Evolutionary conservation across 1,284 basidiomycete species (phyloP).

Genomic region (Sanghuangporus baumii): DNA sequence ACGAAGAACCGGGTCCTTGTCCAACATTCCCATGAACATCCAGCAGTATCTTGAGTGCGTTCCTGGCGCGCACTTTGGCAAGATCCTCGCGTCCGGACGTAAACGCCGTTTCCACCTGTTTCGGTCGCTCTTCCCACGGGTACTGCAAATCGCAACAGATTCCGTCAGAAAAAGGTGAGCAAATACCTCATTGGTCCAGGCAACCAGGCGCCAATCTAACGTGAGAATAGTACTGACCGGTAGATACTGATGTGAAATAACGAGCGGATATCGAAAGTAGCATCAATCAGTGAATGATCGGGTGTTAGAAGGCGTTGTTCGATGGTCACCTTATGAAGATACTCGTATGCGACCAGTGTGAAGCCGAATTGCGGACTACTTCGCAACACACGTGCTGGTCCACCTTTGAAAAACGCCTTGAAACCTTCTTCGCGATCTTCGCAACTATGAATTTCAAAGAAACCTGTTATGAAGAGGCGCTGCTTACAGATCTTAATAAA

Average conservation of each 20-base stretch:
- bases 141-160: constrained; percentile 44
- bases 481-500: constrained; percentile 82
- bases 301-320: neutral
- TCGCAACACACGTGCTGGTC: constrained; percentile 84
- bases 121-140: constrained; percentile 66
- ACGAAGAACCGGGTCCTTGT: constrained; percentile 37
- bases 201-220: constrained; percentile 18
- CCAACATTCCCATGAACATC: constrained; percentile 85
- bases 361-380: constrained; percentile 90
- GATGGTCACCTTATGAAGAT: constrained; percentile 59
- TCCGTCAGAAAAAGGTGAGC: constrained; percentile 19
- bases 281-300: constrained; percentile 14
- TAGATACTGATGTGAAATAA: constrained; percentile 39
- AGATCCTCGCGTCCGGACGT: constrained; percentile 77
- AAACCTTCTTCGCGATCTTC: constrained; percentile 83
- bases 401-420: constrained; percentile 92
- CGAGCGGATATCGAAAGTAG: neutral
- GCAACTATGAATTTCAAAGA: constrained; percentile 13
- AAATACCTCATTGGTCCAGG: constrained; percentile 16
- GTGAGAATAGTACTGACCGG: constrained; percentile 52
- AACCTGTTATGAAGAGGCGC: constrained; percentile 13
- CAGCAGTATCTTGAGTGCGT: constrained; percentile 86
- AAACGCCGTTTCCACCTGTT: constrained; percentile 62
- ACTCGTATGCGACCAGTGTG: constrained; percentile 86
- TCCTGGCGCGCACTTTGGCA: constrained; percentile 82